These are phyloP conservation scores for Linaria vulgaris DNA, from an alignment of 257 asterid species.

Conservation along the genomic window DNA sequence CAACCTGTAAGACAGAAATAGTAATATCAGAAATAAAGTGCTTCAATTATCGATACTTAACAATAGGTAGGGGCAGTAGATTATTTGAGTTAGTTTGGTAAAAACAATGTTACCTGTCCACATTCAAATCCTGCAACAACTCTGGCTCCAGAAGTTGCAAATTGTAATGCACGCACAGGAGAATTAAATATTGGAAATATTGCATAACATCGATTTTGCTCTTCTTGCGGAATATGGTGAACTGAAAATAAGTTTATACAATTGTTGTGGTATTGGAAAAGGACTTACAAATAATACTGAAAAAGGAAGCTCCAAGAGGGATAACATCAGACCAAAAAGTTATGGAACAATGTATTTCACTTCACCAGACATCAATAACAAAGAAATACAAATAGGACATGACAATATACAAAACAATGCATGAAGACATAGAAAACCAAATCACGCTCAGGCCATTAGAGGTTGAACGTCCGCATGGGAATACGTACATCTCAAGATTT, in stretches of 20 bases:
- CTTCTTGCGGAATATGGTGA: conserved; percentile 40
- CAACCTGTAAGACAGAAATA: conserved; percentile 56
- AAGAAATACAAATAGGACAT: background rate
- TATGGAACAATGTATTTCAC: background rate
- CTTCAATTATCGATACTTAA: background rate
- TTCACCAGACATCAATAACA: background rate
- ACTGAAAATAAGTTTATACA: conserved; percentile 51
- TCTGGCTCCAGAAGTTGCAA: conserved; percentile 58
- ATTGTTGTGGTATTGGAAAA: conserved; percentile 27
- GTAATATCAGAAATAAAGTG: conserved; percentile 23
- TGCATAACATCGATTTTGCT: conserved; percentile 47
- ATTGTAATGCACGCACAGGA: conserved; percentile 65
- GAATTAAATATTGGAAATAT: conserved; percentile 59
- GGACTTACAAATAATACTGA: too few relatives aligned
- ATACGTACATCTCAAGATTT: background rate
- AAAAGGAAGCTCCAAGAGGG: background rate
- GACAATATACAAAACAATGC: background rate
- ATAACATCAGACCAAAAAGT: conserved; percentile 12
- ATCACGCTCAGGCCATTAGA: conserved; percentile 10
- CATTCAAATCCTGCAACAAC: conserved; percentile 77
- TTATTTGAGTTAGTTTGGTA: background rate
- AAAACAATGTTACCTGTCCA: conserved; percentile 61
- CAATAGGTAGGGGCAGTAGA: background rate
- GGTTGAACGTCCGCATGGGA: background rate
- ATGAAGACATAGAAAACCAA: background rate